phyloP scores from a whole-genome alignment of 2,329 filamentous ascomycete genomes.

The Biscogniauxia sp. region DNA sequence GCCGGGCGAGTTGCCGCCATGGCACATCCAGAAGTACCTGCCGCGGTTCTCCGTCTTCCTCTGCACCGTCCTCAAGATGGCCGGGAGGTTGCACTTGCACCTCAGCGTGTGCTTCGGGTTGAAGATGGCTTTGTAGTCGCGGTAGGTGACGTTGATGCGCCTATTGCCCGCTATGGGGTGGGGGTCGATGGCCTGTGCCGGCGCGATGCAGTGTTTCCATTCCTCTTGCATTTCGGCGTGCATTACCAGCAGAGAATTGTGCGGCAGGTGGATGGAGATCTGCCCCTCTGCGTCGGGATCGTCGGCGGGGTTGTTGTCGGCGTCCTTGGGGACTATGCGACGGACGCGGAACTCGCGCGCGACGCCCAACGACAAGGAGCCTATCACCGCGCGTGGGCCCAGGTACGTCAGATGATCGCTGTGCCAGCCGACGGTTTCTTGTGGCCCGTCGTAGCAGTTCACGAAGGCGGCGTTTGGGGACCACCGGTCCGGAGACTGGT shows the following conservation, averaged over 20 bases:
- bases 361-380: slow-evolving; percentile 85
- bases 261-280: slow-evolving; percentile 88
- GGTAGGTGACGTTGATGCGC: slow-evolving; percentile 91
- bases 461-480: slow-evolving; percentile 87
- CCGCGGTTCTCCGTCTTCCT: slow-evolving; percentile 73
- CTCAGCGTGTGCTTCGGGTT: slow-evolving; percentile 75
- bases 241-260: slow-evolving; percentile 93
- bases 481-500: slow-evolving; percentile 75
- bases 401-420: slow-evolving; percentile 91
- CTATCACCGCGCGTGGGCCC: slow-evolving; percentile 83
- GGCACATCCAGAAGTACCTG: slow-evolving; percentile 92
- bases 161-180: slow-evolving; percentile 79
- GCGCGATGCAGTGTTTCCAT: slow-evolving; percentile 87
- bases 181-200: slow-evolving; percentile 73
- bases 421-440: slow-evolving; percentile 87
- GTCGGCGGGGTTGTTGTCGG: slow-evolving; percentile 37
- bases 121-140: slow-evolving; percentile 75
- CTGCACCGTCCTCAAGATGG: slow-evolving; percentile 74
- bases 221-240: slow-evolving; percentile 97
- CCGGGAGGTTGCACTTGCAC: slow-evolving; percentile 71
- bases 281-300: slow-evolving; percentile 72
- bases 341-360: slow-evolving; percentile 91
- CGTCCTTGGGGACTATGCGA: slow-evolving; percentile 63
- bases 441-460: slow-evolving; percentile 84
- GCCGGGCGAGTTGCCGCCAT: slow-evolving; percentile 69